A percentile compares a stretch with the other conserved stretches of the same genome.
Conservation (phyloP, 352 stramenopile species). For the Pythium guiyangense region DNA sequence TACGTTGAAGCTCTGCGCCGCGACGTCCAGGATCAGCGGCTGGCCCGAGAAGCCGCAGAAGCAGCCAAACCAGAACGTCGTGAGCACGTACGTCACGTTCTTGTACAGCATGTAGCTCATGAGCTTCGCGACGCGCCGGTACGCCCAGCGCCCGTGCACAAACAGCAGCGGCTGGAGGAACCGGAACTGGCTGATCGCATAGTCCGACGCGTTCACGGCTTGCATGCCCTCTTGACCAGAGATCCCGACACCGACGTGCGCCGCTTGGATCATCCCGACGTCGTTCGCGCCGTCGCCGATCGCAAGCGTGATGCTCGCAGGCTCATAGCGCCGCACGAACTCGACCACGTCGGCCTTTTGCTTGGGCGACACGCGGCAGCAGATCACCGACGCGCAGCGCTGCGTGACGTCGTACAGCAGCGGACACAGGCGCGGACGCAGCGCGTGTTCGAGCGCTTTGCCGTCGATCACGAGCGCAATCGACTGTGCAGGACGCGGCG, state of each 20-base stretch:
- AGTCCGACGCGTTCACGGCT: constrained; percentile 92
- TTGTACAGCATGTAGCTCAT: constrained; percentile 96
- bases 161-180: constrained; percentile 91
- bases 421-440: constrained; percentile 37
- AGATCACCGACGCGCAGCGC: constrained; percentile 79
- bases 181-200: constrained; percentile 92
- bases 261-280: constrained; percentile 94
- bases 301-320: constrained; percentile 78
- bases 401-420: constrained; percentile 73
- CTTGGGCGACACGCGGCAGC: constrained; percentile 84
- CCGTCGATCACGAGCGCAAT: constrained; percentile 93
- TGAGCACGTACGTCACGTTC: constrained; percentile 85
- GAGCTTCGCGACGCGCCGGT: constrained; percentile 89
- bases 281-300: constrained; percentile 97
- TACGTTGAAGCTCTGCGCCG: constrained; percentile 81
- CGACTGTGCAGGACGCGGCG: background rate
- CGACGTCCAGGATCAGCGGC: constrained; percentile 72
- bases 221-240: constrained; percentile 90
- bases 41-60: constrained; percentile 76
- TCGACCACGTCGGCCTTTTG: constrained; percentile 85
- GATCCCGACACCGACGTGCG: constrained; percentile 91
- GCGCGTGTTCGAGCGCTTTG: constrained; percentile 75
- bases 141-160: constrained; percentile 91
- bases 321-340: constrained; percentile 66
- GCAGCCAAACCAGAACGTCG: constrained; percentile 83